Evolutionary conservation across 2,329 filamentous ascomycete species (phyloP).

Genomic region (Penicillium sp.): DNA sequence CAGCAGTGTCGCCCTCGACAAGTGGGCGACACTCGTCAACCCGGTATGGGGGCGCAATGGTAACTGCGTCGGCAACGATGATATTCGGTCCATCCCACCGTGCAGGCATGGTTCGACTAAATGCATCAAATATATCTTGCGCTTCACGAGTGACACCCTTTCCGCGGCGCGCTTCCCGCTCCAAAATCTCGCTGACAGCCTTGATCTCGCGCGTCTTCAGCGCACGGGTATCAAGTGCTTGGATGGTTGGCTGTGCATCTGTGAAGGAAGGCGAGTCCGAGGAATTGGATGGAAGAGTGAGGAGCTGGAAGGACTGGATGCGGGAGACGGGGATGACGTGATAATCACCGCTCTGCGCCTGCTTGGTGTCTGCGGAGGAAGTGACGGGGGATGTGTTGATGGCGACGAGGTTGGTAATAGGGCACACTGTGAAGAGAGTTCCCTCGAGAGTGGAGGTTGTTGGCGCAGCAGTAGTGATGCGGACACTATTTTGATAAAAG

Average conservation of each 20-base stretch:
- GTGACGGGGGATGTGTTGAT: slow-evolving; percentile 56
- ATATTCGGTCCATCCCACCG: slow-evolving; percentile 61
- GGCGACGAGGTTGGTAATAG: slow-evolving; percentile 61
- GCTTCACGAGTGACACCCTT: slow-evolving; percentile 62
- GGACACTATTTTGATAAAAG: slow-evolving; percentile 47
- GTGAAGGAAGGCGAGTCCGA: slow-evolving; percentile 45
- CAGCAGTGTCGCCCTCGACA: slow-evolving; percentile 41
- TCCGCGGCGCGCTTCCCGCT: slow-evolving; percentile 58
- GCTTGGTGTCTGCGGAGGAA: slow-evolving; percentile 32
- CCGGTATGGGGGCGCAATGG: slow-evolving; percentile 59
- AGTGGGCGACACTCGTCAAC: slow-evolving; percentile 53
- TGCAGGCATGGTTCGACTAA: slow-evolving; percentile 60
- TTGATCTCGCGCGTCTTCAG: slow-evolving; percentile 57
- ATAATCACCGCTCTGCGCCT: slow-evolving; percentile 54
- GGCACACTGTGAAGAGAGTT: slow-evolving; percentile 62
- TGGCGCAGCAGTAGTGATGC: slow-evolving; percentile 56
- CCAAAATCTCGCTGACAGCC: slow-evolving; percentile 57
- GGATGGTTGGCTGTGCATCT: slow-evolving; percentile 45
- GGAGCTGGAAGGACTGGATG: slow-evolving; percentile 58
- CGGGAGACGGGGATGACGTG: slow-evolving; percentile 61
- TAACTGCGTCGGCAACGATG: slow-evolving; percentile 60
- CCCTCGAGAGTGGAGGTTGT: slow-evolving; percentile 58
- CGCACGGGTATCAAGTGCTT: slow-evolving; percentile 54
- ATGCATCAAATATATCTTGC: slow-evolving; percentile 63
- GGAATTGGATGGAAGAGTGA: slow-evolving; percentile 41